Evolutionary conservation across 768 basidiomycete species (phyloP).

Genomic region (Pisolithus tinctorius): DNA sequence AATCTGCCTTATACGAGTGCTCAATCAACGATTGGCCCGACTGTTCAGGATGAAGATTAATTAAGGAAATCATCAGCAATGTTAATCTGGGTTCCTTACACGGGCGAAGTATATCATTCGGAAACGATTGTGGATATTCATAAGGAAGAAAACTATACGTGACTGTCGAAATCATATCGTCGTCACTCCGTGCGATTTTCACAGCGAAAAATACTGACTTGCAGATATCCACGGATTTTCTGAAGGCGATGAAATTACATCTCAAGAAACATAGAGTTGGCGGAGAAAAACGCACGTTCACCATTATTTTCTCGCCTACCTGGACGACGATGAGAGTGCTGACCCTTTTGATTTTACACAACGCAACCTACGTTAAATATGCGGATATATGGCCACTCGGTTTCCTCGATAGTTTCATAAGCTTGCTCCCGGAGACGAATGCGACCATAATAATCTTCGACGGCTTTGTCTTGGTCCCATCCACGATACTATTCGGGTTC

Average conservation of each 20-base stretch:
- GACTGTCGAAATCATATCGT: slow-evolving; percentile 43
- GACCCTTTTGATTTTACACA: not conserved
- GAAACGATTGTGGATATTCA: slow-evolving; percentile 96
- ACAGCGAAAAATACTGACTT: slow-evolving; percentile 38
- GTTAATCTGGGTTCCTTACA: slow-evolving; percentile 38
- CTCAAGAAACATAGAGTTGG: not conserved
- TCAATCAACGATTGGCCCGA: slow-evolving; percentile 98
- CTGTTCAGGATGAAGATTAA: slow-evolving; percentile 32
- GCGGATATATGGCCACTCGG: slow-evolving; percentile 88
- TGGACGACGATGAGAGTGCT: slow-evolving; percentile 22
- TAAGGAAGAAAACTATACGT: slow-evolving; percentile 95
- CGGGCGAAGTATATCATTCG: slow-evolving; percentile 95
- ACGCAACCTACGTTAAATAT: slow-evolving; percentile 69
- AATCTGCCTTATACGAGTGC: slow-evolving; percentile 98
- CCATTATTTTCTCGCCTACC: slow-evolving; percentile 94
- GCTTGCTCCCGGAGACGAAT: slow-evolving; percentile 81
- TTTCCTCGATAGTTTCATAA: slow-evolving; percentile 90
- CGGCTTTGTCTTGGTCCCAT: slow-evolving; percentile 90
- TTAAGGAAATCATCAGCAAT: not conserved
- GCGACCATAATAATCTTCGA: slow-evolving; percentile 86
- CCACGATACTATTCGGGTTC: slow-evolving; percentile 63
- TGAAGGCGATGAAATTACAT: slow-evolving; percentile 18
- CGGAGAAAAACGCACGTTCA: slow-evolving; percentile 57
- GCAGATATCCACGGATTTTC: slow-evolving; percentile 86
- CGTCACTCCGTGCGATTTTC: not conserved